These are phyloP conservation scores for Aspergillus persii DNA, from an alignment of 2,329 filamentous ascomycete genomes.

Conservation along the genomic window DNA sequence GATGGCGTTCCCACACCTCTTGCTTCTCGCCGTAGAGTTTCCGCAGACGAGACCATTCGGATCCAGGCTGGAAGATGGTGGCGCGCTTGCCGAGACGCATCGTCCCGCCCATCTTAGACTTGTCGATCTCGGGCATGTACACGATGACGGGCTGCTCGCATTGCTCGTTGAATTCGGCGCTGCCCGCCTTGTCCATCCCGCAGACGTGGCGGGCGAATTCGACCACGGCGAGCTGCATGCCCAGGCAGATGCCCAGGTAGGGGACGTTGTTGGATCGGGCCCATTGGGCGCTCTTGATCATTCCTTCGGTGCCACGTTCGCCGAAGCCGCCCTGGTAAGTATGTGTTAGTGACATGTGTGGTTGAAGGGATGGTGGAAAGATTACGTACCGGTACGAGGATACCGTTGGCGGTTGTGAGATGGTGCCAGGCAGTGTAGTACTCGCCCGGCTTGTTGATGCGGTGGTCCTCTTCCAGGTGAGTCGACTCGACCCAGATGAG, in stretches of 20 bases:
- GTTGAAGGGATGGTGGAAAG: not conserved
- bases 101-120: constrained; percentile 75
- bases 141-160: constrained; percentile 72
- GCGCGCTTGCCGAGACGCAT: constrained; percentile 79
- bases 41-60: constrained; percentile 70
- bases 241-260: constrained; percentile 86
- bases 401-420: constrained; percentile 63
- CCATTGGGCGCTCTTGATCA: constrained; percentile 85
- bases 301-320: constrained; percentile 77
- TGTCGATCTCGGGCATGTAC: constrained; percentile 87
- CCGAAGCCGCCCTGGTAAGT: constrained; percentile 67
- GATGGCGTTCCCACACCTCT: constrained; percentile 70
- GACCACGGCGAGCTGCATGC: constrained; percentile 90
- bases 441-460: constrained; percentile 62
- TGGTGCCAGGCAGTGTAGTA: constrained; percentile 86
- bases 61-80: constrained; percentile 71
- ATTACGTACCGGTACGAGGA: constrained; percentile 48
- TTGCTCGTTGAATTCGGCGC: constrained; percentile 54
- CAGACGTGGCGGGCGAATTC: constrained; percentile 79
- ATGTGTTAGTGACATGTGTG: not conserved
- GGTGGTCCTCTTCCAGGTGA: constrained; percentile 69
- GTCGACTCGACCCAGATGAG: constrained; percentile 82
- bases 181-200: constrained; percentile 58
- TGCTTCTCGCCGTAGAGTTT: constrained; percentile 64
- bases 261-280: constrained; percentile 77